Base-by-base conservation (phyloP, 2,329 filamentous ascomycete genomes). In the Microsporum ferrugineum region DNA sequence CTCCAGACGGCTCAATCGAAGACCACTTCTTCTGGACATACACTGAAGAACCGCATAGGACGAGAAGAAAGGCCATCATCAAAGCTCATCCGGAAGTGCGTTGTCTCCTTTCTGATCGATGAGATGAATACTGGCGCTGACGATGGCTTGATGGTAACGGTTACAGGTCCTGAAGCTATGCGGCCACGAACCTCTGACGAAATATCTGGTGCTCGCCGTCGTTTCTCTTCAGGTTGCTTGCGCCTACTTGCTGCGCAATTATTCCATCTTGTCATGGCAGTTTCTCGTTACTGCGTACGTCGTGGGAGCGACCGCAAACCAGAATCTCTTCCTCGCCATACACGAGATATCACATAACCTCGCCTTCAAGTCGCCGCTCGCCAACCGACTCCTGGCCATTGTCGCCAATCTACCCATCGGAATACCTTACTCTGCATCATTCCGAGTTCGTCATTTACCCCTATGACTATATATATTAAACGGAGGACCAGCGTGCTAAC, bases 311-410 rank as follows among this genome's bases (percentile, higher is more conserved):
- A 97, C 94, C 0, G 86, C 92, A 60, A 99, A 97, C 80, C 94
- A 99, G 80, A 99, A 99, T 75, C 84, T 97, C 58, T 99, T 99
- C 79, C 85, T 99, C 47, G 91, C 94, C 62, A 99, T 99, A 71
- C 94, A 99, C 78, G 94, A 99, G 77, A 97, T 99, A 73, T 95
- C 90, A 14, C 94, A 99, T 78, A 99, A 99, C 73, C 81, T 99
- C 65, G 94, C 92, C 39, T 97, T 97, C 80, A 85, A 84, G 66
- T 91, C 85, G 31, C 82, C 89, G 1, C 73, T 86, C 47, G 86
- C 85, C 63, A 99, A 99, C 77, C 82, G 94, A 23, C 72, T 96
- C 59, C 82, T 97, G 66, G 94, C 94, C 66, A 88, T 99, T 63
- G 84, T 96, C 72, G 94, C 94, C 64, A 99, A 99, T 75, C 79